Evolutionary conservation across 2,329 filamentous ascomycete genomes (phyloP).

Genomic region (Diaporthe citri): DNA sequence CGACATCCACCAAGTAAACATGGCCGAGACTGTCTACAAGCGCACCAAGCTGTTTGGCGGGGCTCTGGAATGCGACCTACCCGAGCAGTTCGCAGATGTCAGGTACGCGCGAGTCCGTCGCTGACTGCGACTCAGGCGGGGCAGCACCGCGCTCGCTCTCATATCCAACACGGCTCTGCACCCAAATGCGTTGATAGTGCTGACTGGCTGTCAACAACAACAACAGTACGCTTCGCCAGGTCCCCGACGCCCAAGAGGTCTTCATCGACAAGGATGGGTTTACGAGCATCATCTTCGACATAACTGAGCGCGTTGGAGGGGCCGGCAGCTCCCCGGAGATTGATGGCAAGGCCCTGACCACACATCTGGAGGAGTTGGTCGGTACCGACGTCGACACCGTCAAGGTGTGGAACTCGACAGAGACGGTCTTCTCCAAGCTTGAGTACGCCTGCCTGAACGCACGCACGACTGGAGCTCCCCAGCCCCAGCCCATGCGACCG

Average conservation of each 20-base stretch:
- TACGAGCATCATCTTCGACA: conserved; percentile 90
- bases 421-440: conserved; percentile 69
- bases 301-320: conserved; percentile 81
- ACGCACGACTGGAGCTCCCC: neutral
- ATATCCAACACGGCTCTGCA: neutral
- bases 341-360: conserved; percentile 78
- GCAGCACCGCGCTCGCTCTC: neutral
- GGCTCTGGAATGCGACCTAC: conserved; percentile 77
- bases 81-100: conserved; percentile 77
- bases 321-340: conserved; percentile 67
- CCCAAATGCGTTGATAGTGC: neutral
- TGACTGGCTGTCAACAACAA: conserved; percentile 1
- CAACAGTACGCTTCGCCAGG: conserved; percentile 76
- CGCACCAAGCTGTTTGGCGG: conserved; percentile 77
- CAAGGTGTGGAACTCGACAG: conserved; percentile 75
- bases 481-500: too few relatives aligned
- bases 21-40: conserved; percentile 63
- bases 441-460: conserved; percentile 54
- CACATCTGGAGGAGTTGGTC: conserved; percentile 77
- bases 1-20: conserved; percentile 46
- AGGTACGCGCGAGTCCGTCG: conserved; percentile 64
- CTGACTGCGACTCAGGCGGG: neutral
- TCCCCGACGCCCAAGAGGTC: conserved; percentile 92
- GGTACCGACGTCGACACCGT: conserved; percentile 73
- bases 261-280: conserved; percentile 88